phyloP scores from a whole-genome alignment of 768 basidiomycete genomes.

The Agaricus subrufescens region DNA sequence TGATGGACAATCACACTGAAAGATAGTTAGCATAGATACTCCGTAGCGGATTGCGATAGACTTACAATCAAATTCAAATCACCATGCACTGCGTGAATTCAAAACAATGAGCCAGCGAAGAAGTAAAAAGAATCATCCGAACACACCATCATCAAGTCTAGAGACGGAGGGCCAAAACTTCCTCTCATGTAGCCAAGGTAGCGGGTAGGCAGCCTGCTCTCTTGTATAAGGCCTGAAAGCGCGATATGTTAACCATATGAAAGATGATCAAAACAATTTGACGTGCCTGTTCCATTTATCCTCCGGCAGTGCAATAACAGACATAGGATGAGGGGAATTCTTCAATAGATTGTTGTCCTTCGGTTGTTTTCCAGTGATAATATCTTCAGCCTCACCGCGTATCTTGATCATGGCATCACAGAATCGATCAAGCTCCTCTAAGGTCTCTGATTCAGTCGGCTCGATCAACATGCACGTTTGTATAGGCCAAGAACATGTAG shows the following conservation, averaged over 20 bases:
- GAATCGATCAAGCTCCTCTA: conserved; percentile 94
- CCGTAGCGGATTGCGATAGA: conserved; percentile 14
- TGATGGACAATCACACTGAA: conserved; percentile 79
- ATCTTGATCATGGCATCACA: conserved; percentile 99
- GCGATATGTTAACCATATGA: conserved; percentile 8
- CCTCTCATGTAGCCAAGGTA: conserved; percentile 75
- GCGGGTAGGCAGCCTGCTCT: conserved; percentile 85
- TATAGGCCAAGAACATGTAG: conserved; percentile 98
- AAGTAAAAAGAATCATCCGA: background rate
- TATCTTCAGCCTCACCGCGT: conserved; percentile 84
- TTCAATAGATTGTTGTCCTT: conserved; percentile 88
- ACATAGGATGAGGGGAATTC: conserved; percentile 91
- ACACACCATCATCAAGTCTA: conserved; percentile 87
- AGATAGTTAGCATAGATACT: background rate
- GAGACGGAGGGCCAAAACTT: conserved; percentile 98
- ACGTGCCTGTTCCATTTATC: conserved; percentile 82
- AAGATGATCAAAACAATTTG: background rate
- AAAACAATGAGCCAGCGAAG: background rate
- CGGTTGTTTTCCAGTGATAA: conserved; percentile 83
- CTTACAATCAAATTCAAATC: conserved; percentile 87
- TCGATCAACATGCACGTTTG: conserved; percentile 97
- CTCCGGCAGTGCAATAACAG: conserved; percentile 65
- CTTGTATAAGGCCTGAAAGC: conserved; percentile 77
- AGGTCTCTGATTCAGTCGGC: conserved; percentile 92
- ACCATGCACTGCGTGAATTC: conserved; percentile 64